phyloP scores from a whole-genome alignment of 2,329 filamentous ascomycete species.

The Coleophoma eucalyptorum region DNA sequence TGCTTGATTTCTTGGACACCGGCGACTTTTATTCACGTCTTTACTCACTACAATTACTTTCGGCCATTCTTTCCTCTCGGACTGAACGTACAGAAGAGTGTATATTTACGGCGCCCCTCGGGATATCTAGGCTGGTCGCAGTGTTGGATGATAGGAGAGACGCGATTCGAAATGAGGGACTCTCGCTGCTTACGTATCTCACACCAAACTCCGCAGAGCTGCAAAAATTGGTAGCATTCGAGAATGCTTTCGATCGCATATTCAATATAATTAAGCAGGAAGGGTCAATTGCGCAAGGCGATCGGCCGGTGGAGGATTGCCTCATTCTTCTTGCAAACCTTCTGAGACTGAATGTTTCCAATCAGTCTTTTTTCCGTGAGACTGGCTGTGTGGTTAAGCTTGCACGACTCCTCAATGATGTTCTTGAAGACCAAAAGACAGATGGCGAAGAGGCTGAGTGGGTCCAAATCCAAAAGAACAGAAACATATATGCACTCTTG shows the following conservation, averaged over 20 bases:
- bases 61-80: constrained; percentile 78
- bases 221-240: constrained; percentile 93
- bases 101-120: constrained; percentile 82
- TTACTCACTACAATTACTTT: constrained; percentile 85
- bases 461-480: constrained; percentile 74
- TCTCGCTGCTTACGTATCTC: constrained; percentile 82
- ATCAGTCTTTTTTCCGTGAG: constrained; percentile 91
- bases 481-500: constrained; percentile 87
- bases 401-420: constrained; percentile 61
- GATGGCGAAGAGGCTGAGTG: constrained; percentile 64
- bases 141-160: constrained; percentile 83
- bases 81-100: constrained; percentile 94
- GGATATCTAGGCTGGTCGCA: constrained; percentile 80
- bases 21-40: constrained; percentile 87
- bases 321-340: constrained; percentile 88
- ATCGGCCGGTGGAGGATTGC: constrained; percentile 87
- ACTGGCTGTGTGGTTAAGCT: constrained; percentile 77
- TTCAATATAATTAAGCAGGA: constrained; percentile 81
- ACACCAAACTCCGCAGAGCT: constrained; percentile 84
- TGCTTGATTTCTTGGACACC: constrained; percentile 85
- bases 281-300: constrained; percentile 77
- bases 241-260: constrained; percentile 85
- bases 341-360: constrained; percentile 80
- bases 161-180: constrained; percentile 80
- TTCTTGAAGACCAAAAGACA: constrained; percentile 50